Evolutionary conservation across 2,329 filamentous ascomycete species (phyloP).

Genomic region (Fusarium sp.): DNA sequence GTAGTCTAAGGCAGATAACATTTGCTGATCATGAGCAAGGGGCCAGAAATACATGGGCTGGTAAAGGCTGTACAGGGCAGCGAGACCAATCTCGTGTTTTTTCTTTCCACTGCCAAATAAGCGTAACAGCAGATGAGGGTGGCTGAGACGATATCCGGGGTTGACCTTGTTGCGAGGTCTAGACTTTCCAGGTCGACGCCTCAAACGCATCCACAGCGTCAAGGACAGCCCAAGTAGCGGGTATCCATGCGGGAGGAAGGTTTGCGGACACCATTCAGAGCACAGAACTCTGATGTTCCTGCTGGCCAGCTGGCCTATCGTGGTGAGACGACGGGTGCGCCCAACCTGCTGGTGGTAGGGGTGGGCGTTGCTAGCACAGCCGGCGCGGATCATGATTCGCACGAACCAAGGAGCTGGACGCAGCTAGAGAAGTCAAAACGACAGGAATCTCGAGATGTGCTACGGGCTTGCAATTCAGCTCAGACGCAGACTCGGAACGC

Average conservation of each 20-base stretch:
- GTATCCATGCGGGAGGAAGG: neutral
- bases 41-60: slow-evolving; percentile 20
- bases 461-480: slow-evolving; percentile 39
- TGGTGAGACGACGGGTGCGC: slow-evolving; percentile 41
- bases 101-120: slow-evolving; percentile 27
- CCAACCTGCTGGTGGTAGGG: slow-evolving; percentile 32
- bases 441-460: slow-evolving; percentile 35
- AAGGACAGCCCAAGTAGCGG: slow-evolving; percentile 10
- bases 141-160: slow-evolving; percentile 45
- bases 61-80: neutral
- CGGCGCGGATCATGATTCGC: slow-evolving; percentile 37
- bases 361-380: slow-evolving; percentile 34
- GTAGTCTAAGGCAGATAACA: slow-evolving; percentile 13
- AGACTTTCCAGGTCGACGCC: slow-evolving; percentile 36
- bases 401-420: slow-evolving; percentile 33
- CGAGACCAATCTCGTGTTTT: slow-evolving; percentile 6
- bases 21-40: slow-evolving; percentile 30
- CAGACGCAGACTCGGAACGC: slow-evolving; percentile 15
- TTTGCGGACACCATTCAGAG: slow-evolving; percentile 10
- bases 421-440: slow-evolving; percentile 35
- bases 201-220: slow-evolving; percentile 31
- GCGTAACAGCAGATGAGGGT: slow-evolving; percentile 43
- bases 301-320: slow-evolving; percentile 27
- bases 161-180: slow-evolving; percentile 40
- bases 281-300: slow-evolving; percentile 25